Base-by-base conservation (phyloP, 2,329 filamentous ascomycete genomes). In the Huntiella decipiens region DNA sequence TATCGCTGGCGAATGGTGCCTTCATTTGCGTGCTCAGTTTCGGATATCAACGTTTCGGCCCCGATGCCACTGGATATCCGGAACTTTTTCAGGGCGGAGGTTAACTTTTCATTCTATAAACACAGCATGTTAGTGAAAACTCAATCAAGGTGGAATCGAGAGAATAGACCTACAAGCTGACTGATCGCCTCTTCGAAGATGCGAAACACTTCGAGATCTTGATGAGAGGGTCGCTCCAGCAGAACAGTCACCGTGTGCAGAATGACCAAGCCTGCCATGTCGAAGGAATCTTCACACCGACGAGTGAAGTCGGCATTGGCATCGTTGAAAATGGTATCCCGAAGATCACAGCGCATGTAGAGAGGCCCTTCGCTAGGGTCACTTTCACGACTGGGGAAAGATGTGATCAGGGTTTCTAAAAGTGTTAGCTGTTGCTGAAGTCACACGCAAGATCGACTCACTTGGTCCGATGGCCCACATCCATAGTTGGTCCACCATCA, bases 401-500 rank as follows among this genome's bases (percentile, higher is more conserved):
- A 74, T 0, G 71, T 71, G 2, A 67, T 55, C 5, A 74, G 51
- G 0, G 69, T 73, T 13, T 65, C 67, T 71, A 28, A 12, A 16
- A 5, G 3, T 43, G 17, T 44, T 34, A 44, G 37, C n/a, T 45
- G 19, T 17, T 2, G 1, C 1, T 0, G 0, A 0, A 1, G 22
- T 10, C 8, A 10, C 22, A 28, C 8, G 7, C 6, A 2, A 28
- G 22, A 1, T 10, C 0, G 2, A 58, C 66, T 58, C 54, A 71
- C 68, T 66, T 12, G 61, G 67, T 46, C 72, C 64, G n/a, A 74
- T 62, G 0, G 64, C 66, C 70, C 70, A 74, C 0, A 79, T 56
- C 75, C 75, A 79, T 1, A 79, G 56, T 53, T 79, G 74, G 48
- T 79, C 76, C 0, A 79, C 71, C 72, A 79, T 79, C n/a, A 79